phyloP scores from a whole-genome alignment of 768 basidiomycete species.

The Psilocybe sp. region DNA sequence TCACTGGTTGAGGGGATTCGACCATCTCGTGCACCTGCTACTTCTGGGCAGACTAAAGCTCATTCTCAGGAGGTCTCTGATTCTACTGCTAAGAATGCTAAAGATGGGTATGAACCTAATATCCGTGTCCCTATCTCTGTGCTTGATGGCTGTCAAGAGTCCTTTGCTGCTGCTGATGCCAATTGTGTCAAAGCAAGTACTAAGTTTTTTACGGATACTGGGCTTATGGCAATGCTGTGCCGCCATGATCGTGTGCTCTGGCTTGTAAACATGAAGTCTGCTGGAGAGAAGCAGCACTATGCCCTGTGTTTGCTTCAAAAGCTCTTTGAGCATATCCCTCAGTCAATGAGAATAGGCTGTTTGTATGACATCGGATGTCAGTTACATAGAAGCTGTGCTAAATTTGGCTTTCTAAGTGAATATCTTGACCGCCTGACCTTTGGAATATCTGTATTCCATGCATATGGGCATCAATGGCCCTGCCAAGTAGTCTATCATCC shows the following conservation, averaged over 20 bases:
- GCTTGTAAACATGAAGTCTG: conserved; percentile 32
- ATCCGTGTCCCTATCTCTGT: conserved; percentile 25
- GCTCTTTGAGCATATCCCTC: conserved; percentile 30
- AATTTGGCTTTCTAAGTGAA: conserved; percentile 22
- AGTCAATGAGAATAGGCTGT: conserved; percentile 2
- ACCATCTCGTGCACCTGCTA: too few species aligned
- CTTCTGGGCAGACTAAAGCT: too few species aligned
- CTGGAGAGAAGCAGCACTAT: conserved; percentile 33
- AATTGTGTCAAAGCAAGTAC: conserved; percentile 22
- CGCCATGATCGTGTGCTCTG: conserved; percentile 31
- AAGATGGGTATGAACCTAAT: conserved; percentile 12
- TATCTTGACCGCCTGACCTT: conserved; percentile 21
- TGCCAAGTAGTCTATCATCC: conserved; percentile 35
- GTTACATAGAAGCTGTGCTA: too few species aligned
- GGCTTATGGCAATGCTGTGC: conserved; percentile 36
- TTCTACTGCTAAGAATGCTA: too few species aligned
- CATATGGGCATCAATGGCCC: conserved; percentile 36
- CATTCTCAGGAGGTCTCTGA: too few species aligned
- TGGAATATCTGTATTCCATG: conserved; percentile 34
- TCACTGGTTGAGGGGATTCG: too few species aligned
- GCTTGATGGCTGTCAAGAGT: conserved; percentile 27
- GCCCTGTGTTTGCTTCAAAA: conserved; percentile 24
- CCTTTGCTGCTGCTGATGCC: conserved; percentile 28
- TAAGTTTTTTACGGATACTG: conserved; percentile 27
- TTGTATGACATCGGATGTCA: too few species aligned